Evolutionary conservation across 495 filamentous ascomycete species (phyloP), one percentile per base, ranked within the genome.

Genomic region (Chaetomium tenue): DNA sequence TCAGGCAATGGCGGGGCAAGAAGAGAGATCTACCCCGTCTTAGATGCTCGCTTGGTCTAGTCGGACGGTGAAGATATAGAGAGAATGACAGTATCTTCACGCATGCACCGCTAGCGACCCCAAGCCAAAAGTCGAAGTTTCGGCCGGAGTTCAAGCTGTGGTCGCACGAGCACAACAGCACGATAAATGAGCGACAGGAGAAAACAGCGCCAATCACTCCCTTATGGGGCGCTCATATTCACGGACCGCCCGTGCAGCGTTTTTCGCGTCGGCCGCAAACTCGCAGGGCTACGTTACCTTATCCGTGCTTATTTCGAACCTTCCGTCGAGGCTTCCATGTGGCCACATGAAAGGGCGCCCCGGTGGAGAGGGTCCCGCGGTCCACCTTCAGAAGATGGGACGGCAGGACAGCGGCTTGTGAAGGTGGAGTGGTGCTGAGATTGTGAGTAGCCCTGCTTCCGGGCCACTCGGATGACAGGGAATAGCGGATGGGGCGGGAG

Each of bases 401-500:
- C 46, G 39, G 51, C 33, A 33, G 22, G 16, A 53, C 22, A 25
- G 23, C 44, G 11, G 28, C 37, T 28, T 33, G 3, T 65, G 40
- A 44, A 46, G 23, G 33, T n/a, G 53, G 51, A 53, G 51, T 33
- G 13, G 54, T 57, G 54, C 58, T 53, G 54, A 65, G 62, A 63
- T 63, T 58, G 54, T 18, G 52, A 54, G 39, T 48, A 6, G 46
- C n/a, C 33, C n/a, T 50, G 44, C 26, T 65, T 60, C 63, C 68
- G 66, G 60, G 37, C 72, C 72, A 74, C 72, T 74, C 63, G 46
- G 67, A 71, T 70, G 26, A 47, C 69, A 63, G 39, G 63, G 59
- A 58, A 61, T 52, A n/a, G 60, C 58, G 56, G 51, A 59, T 39
- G 46, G 61, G 48, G 63, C 33, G 60, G 58, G 50, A 54, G 47